Conservation (phyloP, 108 stramenopile genomes). For the Fistulifera pelliculosa region DNA sequence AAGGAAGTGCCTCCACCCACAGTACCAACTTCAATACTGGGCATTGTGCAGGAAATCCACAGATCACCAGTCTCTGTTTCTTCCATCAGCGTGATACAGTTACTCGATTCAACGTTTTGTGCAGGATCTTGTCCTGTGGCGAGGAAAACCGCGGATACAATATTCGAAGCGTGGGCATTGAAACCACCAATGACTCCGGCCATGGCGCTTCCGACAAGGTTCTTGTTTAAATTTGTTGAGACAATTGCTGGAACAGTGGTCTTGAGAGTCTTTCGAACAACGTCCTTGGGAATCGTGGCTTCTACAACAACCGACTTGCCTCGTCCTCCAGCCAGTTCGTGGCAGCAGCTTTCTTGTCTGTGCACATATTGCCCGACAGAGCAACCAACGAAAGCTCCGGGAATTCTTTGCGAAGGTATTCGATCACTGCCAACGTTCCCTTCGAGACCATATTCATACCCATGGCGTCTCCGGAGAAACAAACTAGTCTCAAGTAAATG, state of each 20-base stretch:
- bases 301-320: slow-evolving; percentile 96
- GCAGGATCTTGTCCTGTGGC: slow-evolving; percentile 99
- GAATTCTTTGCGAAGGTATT: slow-evolving; percentile 60
- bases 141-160: slow-evolving; percentile 96
- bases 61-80: slow-evolving; percentile 85
- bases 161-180: slow-evolving; percentile 97
- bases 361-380: slow-evolving; percentile 97
- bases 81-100: slow-evolving; percentile 94
- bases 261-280: slow-evolving; percentile 87
- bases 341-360: slow-evolving; percentile 97
- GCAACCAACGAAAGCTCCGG: slow-evolving; percentile 77
- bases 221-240: slow-evolving; percentile 90
- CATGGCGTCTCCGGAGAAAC: slow-evolving; percentile 98
- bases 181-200: slow-evolving; percentile 93
- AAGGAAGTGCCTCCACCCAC: slow-evolving; percentile 96
- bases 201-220: slow-evolving; percentile 97
- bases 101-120: slow-evolving; percentile 94
- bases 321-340: slow-evolving; percentile 98
- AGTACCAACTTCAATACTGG: slow-evolving; percentile 96
- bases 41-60: slow-evolving; percentile 95
- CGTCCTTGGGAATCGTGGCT: slow-evolving; percentile 74
- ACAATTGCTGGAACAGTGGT: slow-evolving; percentile 89
- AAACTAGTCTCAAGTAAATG: slow-evolving; percentile 89
- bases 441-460: slow-evolving; percentile 99
- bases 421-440: slow-evolving; percentile 87